Base-by-base conservation (phyloP, 169 alveolate species). In the Cryptosporidium xiaoi region DNA sequence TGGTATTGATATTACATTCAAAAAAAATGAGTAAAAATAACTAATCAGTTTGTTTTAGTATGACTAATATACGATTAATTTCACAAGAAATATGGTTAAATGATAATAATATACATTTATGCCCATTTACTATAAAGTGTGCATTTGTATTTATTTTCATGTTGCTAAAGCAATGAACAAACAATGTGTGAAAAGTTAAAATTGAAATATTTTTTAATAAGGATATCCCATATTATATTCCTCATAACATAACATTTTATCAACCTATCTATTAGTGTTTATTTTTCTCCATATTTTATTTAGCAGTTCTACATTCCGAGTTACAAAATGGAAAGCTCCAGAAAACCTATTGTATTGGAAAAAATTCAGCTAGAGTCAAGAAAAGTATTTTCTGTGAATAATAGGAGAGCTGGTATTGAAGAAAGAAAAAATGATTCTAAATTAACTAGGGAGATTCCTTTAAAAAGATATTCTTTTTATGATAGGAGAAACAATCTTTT, bases 361-460 rank as follows among this genome's bases (percentile, higher is more conserved):
- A 77, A 77, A 48, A 77, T 77, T 34, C 87, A 77, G 29, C 50
- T 77, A 8, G 87, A 77, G 36, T 56, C 87, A 2, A 77, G 71
- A 44, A 55, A 48, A 20, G 77, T 77, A 13, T 77, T 77, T 60
- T 60, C 87, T 15, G 29, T 48, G 24, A 62, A 77, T 62, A 77
- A 77, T 6, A 77, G 87, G 12, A 77, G 29, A 46, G 36, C 46
- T 29, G 46, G 5, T n/a, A 56, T 60, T 77, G 87, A 77, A 13
- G 87, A 77, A 27, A 77, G 87, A 62, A 62, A 36, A 60, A 77
- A 62, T 60, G 51, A 69, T 27, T 46, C 48, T 36, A 20, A 13
- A 13, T 13, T 12, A 53, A 53, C 12, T 53, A 34, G 4, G 7
- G 20, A 27, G 18, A 62, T 7, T 5, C 31, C 0, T 55, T 62